These are phyloP conservation scores for Hansenula lynferdii DNA, from an alignment of 1,139 yeast genomes.

Conservation along the genomic window DNA sequence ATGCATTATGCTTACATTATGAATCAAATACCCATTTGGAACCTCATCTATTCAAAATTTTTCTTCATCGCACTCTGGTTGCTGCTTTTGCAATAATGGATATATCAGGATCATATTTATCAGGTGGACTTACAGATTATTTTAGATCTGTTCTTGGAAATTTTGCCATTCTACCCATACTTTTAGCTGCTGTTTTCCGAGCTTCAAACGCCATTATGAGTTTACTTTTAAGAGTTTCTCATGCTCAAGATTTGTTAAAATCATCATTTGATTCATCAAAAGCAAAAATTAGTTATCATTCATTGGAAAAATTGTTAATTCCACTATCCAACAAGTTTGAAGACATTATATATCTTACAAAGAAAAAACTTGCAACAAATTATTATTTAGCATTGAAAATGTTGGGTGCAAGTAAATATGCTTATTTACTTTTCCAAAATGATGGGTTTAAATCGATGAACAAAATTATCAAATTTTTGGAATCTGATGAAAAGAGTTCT, in stretches of 20 bases:
- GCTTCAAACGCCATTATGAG: slow-evolving; percentile 1
- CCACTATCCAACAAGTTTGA: slow-evolving; percentile 3
- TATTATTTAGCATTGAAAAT: slow-evolving; percentile 11
- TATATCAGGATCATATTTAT: slow-evolving; percentile 8
- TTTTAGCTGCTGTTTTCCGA: slow-evolving; percentile 6
- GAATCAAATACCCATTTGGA: slow-evolving; percentile 11
- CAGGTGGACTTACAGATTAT: slow-evolving; percentile 8
- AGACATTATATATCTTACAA: slow-evolving; percentile 4
- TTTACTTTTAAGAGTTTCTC: slow-evolving; percentile 9
- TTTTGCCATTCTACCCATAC: slow-evolving; percentile 11
- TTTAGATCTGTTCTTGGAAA: slow-evolving; percentile 4
- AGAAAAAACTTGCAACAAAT: slow-evolving; percentile 8
- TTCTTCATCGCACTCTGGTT: slow-evolving; percentile 1
- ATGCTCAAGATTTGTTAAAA: slow-evolving; percentile 9
- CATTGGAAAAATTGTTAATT: slow-evolving; percentile 4
- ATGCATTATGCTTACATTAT: slow-evolving; percentile 7
- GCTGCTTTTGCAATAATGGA: slow-evolving; percentile 4
- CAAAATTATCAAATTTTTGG: slow-evolving; percentile 11
- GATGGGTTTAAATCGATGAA: slow-evolving; percentile 12
- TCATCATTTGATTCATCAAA: not conserved
- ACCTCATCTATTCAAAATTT: slow-evolving; percentile 6
- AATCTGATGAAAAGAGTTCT: slow-evolving; percentile 8
- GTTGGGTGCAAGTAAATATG: slow-evolving; percentile 5
- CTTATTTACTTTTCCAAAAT: slow-evolving; percentile 5
- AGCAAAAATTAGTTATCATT: not conserved